Evolutionary conservation across 2,329 filamentous ascomycete genomes (phyloP), one percentile per base, ranked within the genome.

Genomic region (Venturia asperata): DNA sequence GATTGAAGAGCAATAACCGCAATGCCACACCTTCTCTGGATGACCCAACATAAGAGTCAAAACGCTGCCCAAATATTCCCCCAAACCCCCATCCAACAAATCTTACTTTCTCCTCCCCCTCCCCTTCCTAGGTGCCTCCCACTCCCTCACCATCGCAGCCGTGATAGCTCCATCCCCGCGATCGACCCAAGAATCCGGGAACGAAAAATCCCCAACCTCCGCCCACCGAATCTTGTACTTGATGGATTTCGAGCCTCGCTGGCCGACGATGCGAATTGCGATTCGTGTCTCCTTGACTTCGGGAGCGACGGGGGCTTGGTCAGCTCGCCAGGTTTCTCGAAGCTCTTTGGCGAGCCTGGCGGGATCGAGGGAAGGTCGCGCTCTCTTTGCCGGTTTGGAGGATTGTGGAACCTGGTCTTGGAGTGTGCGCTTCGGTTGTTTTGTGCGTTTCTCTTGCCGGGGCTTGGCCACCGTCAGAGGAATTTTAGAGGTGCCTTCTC

Each of bases 171-270:
- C 19, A n/a, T 21, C 30, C 15, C 13, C 52, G 4, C 11, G 6
- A 9, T 58, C 52, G 6, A 58, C 52, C 52, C 52, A 58, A 58
- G 52, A 58, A 37, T 34, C 27, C 27, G 15, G 24, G 24, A 58
- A 37, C 5, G 27, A 34, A 37, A 10, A 58, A n/a, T 37, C 52
- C 13, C 17, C 52, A 27, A 15, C 19, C 30, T 34, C 30, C 15
- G 27, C 52, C 52, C 52, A 58, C 17, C 10, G 15, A 37, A 58
- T 37, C 52, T 58, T 58, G 13, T 58, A 52, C 21, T 52, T 52
- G 21, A 52, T 17, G 2, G 47, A 58, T 27, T 58, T 58, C 15
- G 15, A 34, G 13, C 52, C 30, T 21, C 52, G 52, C 30, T 58
- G 15, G 17, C 52, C 27, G 17, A 58, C 27, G 27, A 58, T 58